phyloP scores from a whole-genome alignment of 73 alveolate species.

The Paramecium sexaurelia region DNA sequence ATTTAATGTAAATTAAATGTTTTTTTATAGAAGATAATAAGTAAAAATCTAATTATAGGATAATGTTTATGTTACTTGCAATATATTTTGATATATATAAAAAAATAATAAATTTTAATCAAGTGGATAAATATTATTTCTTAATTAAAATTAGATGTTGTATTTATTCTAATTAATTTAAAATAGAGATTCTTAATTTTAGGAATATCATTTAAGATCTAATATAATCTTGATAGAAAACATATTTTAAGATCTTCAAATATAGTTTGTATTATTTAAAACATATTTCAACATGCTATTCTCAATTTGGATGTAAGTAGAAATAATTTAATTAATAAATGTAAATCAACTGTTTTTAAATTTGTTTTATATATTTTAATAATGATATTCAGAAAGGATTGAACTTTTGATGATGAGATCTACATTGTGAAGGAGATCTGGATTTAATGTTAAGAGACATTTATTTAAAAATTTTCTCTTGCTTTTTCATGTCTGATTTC shows the following conservation, averaged over 20 bases:
- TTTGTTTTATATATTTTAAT: not conserved
- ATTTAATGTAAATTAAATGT: not conserved
- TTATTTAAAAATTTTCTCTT: constrained; percentile 12
- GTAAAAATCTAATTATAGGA: not conserved
- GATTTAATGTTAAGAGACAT: constrained; percentile 29
- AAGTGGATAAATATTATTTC: not conserved
- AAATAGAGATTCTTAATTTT: not conserved
- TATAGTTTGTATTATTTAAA: not conserved
- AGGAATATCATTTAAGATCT: not conserved
- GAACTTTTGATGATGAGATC: constrained; percentile 43
- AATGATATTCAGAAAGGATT: constrained; percentile 6
- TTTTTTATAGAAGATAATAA: not conserved
- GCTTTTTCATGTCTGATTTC: constrained; percentile 29
- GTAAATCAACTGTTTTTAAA: not conserved
- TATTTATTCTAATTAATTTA: not conserved
- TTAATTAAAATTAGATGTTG: not conserved
- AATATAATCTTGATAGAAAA: not conserved
- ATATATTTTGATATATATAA: not conserved
- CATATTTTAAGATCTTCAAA: not conserved
- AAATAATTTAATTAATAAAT: not conserved
- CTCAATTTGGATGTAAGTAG: not conserved
- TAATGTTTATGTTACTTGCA: not conserved
- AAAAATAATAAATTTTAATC: not conserved
- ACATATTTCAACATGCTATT: not conserved
- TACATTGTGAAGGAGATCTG: constrained; percentile 29